Evolutionary conservation across 208 protist species (phyloP).

Genomic region (Wallacemonas sp.): DNA sequence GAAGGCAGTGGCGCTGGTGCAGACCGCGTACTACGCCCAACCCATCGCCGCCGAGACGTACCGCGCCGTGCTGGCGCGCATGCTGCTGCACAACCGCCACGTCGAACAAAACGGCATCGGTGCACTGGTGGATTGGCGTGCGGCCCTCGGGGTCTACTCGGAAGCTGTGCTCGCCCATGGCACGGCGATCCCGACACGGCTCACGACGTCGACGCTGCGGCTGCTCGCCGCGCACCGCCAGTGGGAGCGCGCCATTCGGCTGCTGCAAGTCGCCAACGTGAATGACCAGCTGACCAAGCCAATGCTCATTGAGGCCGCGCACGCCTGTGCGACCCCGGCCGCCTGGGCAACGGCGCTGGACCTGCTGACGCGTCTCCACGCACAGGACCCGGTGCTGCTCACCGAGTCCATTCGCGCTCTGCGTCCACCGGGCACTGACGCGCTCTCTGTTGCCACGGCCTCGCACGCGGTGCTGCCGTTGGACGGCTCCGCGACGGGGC

Average conservation of each 20-base stretch:
- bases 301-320: slow-evolving; percentile 75
- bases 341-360: slow-evolving; percentile 56
- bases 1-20: slow-evolving; percentile 52
- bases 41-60: slow-evolving; percentile 56
- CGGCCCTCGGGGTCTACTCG: slow-evolving; percentile 57
- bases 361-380: slow-evolving; percentile 65
- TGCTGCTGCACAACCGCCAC: slow-evolving; percentile 80
- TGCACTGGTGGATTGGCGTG: slow-evolving; percentile 55
- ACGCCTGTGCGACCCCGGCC: slow-evolving; percentile 50
- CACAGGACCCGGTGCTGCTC: slow-evolving; percentile 56
- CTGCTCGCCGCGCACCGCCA: slow-evolving; percentile 73
- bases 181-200: slow-evolving; percentile 46
- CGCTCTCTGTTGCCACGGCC: slow-evolving; percentile 22
- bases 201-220: slow-evolving; percentile 67
- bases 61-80: slow-evolving; percentile 71
- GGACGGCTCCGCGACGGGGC: neutral
- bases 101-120: slow-evolving; percentile 34
- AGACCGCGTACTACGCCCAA: slow-evolving; percentile 80
- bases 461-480: slow-evolving; percentile 39
- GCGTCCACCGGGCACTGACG: slow-evolving; percentile 52
- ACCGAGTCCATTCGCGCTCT: slow-evolving; percentile 66
- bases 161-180: slow-evolving; percentile 77
- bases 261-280: slow-evolving; percentile 63
- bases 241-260: slow-evolving; percentile 50
- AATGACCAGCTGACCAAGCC: slow-evolving; percentile 73